These are phyloP conservation scores for Dryadomyces quercivorus DNA, from an alignment of 2,329 filamentous ascomycete species.

Conservation along the genomic window DNA sequence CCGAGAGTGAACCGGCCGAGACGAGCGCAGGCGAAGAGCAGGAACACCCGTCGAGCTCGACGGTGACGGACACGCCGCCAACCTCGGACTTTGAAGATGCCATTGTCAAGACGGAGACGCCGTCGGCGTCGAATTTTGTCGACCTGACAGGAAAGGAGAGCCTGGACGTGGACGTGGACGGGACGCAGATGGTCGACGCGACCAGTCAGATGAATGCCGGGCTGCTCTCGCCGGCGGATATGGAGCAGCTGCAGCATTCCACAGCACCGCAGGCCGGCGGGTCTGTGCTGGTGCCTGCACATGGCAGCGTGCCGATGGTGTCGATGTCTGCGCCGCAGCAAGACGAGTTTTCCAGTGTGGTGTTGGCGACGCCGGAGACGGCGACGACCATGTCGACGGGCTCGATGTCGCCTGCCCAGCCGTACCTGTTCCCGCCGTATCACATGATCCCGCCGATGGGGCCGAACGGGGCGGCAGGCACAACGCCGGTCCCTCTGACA, in stretches of 20 bases:
- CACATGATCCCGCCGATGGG: not conserved
- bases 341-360: not conserved
- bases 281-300: not conserved
- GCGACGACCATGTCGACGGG: not conserved
- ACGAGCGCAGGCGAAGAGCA: not conserved
- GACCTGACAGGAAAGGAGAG: too few species aligned
- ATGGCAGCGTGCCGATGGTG: not conserved
- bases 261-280: not conserved
- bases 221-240: not conserved
- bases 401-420: not conserved
- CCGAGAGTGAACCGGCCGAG: not conserved
- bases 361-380: not conserved
- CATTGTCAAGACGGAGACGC: not conserved
- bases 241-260: not conserved
- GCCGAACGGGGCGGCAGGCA: slow-evolving; percentile 2
- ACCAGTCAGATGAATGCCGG: not conserved
- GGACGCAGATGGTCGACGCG: not conserved
- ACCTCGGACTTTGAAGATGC: not conserved
- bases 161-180: too few species aligned
- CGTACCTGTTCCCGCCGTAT: slow-evolving; percentile 1
- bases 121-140: not conserved
- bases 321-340: not conserved
- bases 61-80: not conserved
- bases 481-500: slow-evolving; percentile 20
- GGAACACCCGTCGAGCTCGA: not conserved